Percentiles rank a stretch among this genome's conserved stretches.
Conservation (phyloP, 768 basidiomycete genomes). For the Tricholoma sp. region DNA sequence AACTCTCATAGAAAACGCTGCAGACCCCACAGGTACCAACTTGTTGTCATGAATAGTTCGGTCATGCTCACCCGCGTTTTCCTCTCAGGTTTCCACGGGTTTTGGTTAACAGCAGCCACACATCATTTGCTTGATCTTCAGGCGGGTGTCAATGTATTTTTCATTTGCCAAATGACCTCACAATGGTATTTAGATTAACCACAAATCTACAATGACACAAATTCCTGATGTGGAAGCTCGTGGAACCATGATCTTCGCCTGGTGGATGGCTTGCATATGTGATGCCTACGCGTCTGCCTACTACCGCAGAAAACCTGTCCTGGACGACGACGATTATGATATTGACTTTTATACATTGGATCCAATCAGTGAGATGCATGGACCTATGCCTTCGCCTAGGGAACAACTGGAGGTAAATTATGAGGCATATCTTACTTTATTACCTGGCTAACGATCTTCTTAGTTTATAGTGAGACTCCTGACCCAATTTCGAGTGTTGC, state of each 20-base stretch:
- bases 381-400: conserved; percentile 55
- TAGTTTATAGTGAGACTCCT: conserved; percentile 62
- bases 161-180: conserved; percentile 7
- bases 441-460: conserved; percentile 10
- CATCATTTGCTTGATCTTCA: conserved; percentile 75
- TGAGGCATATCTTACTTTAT: conserved; percentile 5
- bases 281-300: conserved; percentile 83
- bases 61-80: not conserved
- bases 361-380: conserved; percentile 42
- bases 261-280: conserved; percentile 88
- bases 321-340: conserved; percentile 88
- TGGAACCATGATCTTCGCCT: conserved; percentile 85
- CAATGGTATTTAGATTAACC: conserved; percentile 58
- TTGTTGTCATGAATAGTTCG: conserved; percentile 4
- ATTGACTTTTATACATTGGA: conserved; percentile 83
- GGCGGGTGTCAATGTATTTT: conserved; percentile 33
- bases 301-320: conserved; percentile 78
- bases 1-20: conserved; percentile 55
- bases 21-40: conserved; percentile 59
- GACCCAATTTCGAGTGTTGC: not conserved
- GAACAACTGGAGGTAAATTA: conserved; percentile 71
- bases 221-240: conserved; percentile 72
- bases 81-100: conserved; percentile 70
- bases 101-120: conserved; percentile 77
- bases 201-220: conserved; percentile 69